phyloP scores from a whole-genome alignment of 257 asterid species.

The Solanum sejunctum region DNA sequence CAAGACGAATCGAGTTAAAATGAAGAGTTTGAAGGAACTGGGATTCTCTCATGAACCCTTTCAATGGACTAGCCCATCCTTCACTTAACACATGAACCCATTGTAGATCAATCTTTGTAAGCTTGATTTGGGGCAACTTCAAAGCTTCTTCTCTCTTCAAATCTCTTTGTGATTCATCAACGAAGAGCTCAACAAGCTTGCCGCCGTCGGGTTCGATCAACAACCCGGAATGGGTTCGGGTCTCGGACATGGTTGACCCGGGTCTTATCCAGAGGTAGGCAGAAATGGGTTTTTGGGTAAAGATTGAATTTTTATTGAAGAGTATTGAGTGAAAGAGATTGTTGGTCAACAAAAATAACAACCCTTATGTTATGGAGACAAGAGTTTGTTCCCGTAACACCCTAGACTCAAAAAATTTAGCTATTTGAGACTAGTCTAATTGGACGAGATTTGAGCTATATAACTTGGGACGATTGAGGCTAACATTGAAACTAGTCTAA shows the following conservation, averaged over 20 bases:
- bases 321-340: constrained; percentile 42
- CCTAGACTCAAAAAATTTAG: no score
- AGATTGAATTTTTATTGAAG: constrained; percentile 4
- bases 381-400: no score
- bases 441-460: no score
- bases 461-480: no score
- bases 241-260: constrained; percentile 7
- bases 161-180: constrained; percentile 35
- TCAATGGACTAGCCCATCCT: constrained; percentile 97
- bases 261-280: constrained; percentile 11
- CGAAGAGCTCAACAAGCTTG: constrained; percentile 51
- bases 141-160: constrained; percentile 28
- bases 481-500: no score
- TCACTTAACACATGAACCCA: constrained; percentile 97
- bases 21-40: constrained; percentile 99
- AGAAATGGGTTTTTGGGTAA: constrained; percentile 10
- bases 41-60: constrained; percentile 85
- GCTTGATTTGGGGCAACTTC: constrained; percentile 44
- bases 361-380: not conserved
- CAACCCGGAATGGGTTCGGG: constrained; percentile 27
- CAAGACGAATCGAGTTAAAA: constrained; percentile 67
- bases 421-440: no score
- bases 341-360: not conserved
- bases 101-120: constrained; percentile 62
- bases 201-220: constrained; percentile 91